Percentiles rank a stretch among this genome's conserved stretches.
These are phyloP conservation scores for Fusarium tricinctum DNA, from an alignment of 2,329 filamentous ascomycete species.

Conservation along the genomic window DNA sequence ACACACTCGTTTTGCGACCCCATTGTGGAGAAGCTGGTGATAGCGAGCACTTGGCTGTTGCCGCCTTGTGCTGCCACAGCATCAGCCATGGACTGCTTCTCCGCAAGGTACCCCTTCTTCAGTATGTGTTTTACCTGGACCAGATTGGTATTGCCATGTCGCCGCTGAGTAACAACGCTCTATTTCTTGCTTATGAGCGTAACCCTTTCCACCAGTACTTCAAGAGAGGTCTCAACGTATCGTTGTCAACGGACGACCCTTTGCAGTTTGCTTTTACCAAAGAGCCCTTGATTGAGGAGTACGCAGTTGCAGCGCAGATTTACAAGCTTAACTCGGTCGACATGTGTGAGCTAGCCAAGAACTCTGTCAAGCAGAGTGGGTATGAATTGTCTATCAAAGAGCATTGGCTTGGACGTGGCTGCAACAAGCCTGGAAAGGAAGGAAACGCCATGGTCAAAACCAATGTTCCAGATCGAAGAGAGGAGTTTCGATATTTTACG, in stretches of 20 bases:
- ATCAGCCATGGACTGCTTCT: slow-evolving; percentile 95
- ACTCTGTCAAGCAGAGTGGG: slow-evolving; percentile 94
- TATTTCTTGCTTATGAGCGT: slow-evolving; percentile 96
- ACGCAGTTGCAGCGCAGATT: slow-evolving; percentile 97
- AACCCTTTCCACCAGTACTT: slow-evolving; percentile 98
- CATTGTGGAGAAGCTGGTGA: slow-evolving; percentile 98
- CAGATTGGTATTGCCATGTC: slow-evolving; percentile 99
- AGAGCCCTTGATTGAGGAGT: slow-evolving; percentile 97
- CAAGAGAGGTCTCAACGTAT: slow-evolving; percentile 93
- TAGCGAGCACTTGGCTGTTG: slow-evolving; percentile 93
- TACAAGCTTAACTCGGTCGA: slow-evolving; percentile 97
- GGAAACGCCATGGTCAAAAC: slow-evolving; percentile 97
- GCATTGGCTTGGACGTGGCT: slow-evolving; percentile 88
- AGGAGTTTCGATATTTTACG: slow-evolving; percentile 91
- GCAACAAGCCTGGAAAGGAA: slow-evolving; percentile 79
- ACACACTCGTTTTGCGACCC: slow-evolving; percentile 91
- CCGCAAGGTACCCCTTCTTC: slow-evolving; percentile 92
- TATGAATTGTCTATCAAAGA: slow-evolving; percentile 92
- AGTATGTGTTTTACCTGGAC: slow-evolving; percentile 98
- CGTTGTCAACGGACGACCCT: slow-evolving; percentile 95
- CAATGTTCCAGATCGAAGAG: slow-evolving; percentile 93
- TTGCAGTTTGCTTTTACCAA: slow-evolving; percentile 99
- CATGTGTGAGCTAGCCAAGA: slow-evolving; percentile 98
- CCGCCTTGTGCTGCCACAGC: slow-evolving; percentile 92
- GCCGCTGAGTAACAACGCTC: slow-evolving; percentile 96